Evolutionary conservation across 164 flowering plant species (phyloP).

Genomic region (Vitis riparia): DNA sequence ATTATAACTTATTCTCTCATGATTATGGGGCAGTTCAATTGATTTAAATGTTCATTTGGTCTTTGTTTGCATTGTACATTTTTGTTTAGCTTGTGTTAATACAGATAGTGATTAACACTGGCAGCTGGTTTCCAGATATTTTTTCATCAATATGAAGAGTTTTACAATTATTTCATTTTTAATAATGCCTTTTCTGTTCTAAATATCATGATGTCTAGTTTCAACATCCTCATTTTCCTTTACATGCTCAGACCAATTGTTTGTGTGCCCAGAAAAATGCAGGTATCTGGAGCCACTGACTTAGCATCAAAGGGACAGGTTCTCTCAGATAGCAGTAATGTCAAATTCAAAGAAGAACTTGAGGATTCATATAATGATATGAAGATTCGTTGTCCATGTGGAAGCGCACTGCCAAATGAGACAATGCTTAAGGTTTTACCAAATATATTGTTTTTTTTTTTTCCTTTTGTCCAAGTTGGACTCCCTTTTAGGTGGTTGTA

Average conservation of each 20-base stretch:
- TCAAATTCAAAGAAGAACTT: constrained; percentile 63
- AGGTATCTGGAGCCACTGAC: constrained; percentile 73
- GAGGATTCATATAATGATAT: constrained; percentile 55
- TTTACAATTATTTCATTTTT: no score
- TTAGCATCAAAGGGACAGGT: constrained; percentile 73
- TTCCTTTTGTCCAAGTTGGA: neutral
- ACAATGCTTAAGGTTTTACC: constrained; percentile 73
- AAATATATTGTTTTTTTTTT: neutral
- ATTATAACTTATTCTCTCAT: no score
- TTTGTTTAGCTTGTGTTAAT: no score
- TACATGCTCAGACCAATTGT: constrained; percentile 4
- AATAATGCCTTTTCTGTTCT: no score
- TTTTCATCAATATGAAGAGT: no score
- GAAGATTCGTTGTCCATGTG: constrained; percentile 89
- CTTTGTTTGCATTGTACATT: no score
- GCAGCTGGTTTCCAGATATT: no score
- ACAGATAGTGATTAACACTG: no score
- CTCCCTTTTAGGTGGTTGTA: neutral
- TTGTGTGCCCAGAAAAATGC: constrained; percentile 69
- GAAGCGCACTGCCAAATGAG: constrained; percentile 63
- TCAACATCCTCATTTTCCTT: neutral
- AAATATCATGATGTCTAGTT: neutral
- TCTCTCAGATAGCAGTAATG: constrained; percentile 44
- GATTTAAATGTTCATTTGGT: no score
- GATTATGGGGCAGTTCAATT: no score